Percentiles rank a stretch among this genome's conserved stretches.
phyloP scores from a whole-genome alignment of 106 monocot genomes.

The Dioscorea dumetorum region DNA sequence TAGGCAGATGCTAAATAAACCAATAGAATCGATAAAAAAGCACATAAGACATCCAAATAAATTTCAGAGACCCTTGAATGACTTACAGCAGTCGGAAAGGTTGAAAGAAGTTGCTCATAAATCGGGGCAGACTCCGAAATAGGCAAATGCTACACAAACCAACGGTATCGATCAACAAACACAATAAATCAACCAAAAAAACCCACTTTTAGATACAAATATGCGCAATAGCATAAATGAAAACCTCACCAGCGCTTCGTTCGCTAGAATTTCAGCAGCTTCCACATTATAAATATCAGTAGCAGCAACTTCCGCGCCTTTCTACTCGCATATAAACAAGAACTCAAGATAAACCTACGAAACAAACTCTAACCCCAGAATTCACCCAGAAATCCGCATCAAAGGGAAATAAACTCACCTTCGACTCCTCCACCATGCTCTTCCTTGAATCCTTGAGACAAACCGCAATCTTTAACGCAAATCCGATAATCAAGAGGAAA shows the following conservation, averaged over 20 bases:
- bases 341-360: no score
- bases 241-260: conserved; percentile 60
- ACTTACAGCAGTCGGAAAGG: conserved; percentile 87
- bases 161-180: neutral
- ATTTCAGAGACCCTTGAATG: neutral
- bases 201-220: no score
- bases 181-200: neutral
- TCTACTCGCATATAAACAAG: conserved; percentile 4
- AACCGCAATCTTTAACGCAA: no score
- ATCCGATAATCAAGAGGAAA: no score
- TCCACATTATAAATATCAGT: conserved; percentile 73
- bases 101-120: conserved; percentile 78
- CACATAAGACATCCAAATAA: neutral
- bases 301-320: conserved; percentile 17
- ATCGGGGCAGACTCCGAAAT: conserved; percentile 67
- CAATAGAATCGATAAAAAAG: neutral
- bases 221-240: no score
- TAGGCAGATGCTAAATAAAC: no score
- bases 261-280: conserved; percentile 77
- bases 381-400: no score
- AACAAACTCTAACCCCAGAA: no score
- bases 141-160: conserved; percentile 50
- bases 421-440: no score
- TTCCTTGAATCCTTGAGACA: no score
- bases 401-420: no score